Evolutionary conservation across 2,329 filamentous ascomycete genomes (phyloP).

Genomic region (Penicillium griseofulvum): DNA sequence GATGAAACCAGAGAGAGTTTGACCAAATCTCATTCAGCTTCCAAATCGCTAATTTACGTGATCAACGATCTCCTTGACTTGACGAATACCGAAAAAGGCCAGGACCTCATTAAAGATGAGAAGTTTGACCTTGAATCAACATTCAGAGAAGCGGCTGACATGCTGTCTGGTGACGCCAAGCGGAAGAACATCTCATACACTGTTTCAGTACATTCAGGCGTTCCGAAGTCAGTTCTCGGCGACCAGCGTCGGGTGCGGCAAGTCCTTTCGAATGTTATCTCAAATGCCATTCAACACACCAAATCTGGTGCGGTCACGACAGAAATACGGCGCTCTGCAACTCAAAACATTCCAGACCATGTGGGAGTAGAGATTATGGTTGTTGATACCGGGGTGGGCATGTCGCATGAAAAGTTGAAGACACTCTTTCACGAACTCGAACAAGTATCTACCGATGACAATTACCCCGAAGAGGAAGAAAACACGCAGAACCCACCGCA

Average conservation of each 20-base stretch:
- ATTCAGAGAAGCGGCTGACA: constrained; percentile 72
- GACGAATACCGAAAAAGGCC: constrained; percentile 83
- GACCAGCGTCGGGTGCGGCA: constrained; percentile 80
- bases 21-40: constrained; percentile 80
- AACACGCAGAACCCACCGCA: constrained; percentile 11
- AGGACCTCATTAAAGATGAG: constrained; percentile 75
- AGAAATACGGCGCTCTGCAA: constrained; percentile 59
- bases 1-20: constrained; percentile 81
- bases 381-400: constrained; percentile 70
- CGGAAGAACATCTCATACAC: constrained; percentile 73
- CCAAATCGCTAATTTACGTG: constrained; percentile 87
- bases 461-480: constrained; percentile 35
- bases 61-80: constrained; percentile 89
- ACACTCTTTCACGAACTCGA: constrained; percentile 60
- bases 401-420: constrained; percentile 57
- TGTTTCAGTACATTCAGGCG: constrained; percentile 62
- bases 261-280: constrained; percentile 75
- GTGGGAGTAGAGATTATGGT: constrained; percentile 71
- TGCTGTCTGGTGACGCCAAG: constrained; percentile 70
- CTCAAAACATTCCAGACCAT: constrained; percentile 50
- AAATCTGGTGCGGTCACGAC: constrained; percentile 64
- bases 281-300: constrained; percentile 83
- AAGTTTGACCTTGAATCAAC: constrained; percentile 70
- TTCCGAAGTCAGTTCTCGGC: constrained; percentile 70
- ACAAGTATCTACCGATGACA: constrained; percentile 62